Conservation (phyloP, 345 rosid species). For the Heritiera littoralis region DNA sequence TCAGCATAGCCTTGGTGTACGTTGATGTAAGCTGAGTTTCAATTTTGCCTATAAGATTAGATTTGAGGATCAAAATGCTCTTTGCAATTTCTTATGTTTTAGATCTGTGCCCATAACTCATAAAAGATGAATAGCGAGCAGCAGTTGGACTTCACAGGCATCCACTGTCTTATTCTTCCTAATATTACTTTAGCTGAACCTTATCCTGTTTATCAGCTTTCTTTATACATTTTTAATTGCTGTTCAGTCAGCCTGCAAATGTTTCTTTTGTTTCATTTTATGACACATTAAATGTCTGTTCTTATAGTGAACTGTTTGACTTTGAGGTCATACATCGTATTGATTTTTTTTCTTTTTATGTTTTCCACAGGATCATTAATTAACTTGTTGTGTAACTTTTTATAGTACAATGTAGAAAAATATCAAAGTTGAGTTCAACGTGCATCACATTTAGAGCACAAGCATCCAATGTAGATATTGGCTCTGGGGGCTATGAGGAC, state of each 20-base stretch:
- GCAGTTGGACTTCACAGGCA: background rate
- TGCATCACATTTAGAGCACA: slow-evolving; percentile 46
- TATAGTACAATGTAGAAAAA: slow-evolving; percentile 73
- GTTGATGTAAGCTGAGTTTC: background rate
- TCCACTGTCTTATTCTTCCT: background rate
- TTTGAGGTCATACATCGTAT: too few species aligned
- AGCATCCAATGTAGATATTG: slow-evolving; percentile 67
- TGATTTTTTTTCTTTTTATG: background rate
- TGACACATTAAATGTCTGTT: too few species aligned
- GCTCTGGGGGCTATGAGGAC: slow-evolving; percentile 63
- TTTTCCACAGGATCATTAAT: background rate
- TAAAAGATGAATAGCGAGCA: background rate
- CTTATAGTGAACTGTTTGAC: too few species aligned
- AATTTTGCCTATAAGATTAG: background rate
- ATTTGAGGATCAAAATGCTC: slow-evolving; percentile 5
- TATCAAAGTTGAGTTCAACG: slow-evolving; percentile 36
- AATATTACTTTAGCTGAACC: too few species aligned
- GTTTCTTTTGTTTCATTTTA: too few species aligned
- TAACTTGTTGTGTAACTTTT: slow-evolving; percentile 26
- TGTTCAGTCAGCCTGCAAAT: too few species aligned
- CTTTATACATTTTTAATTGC: too few species aligned
- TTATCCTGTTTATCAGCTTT: too few species aligned
- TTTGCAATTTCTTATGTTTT: background rate
- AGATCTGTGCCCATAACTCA: background rate
- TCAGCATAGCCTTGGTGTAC: background rate